Base-by-base conservation (phyloP, 441 rosid species). In the Adansonia madagascariensis region DNA sequence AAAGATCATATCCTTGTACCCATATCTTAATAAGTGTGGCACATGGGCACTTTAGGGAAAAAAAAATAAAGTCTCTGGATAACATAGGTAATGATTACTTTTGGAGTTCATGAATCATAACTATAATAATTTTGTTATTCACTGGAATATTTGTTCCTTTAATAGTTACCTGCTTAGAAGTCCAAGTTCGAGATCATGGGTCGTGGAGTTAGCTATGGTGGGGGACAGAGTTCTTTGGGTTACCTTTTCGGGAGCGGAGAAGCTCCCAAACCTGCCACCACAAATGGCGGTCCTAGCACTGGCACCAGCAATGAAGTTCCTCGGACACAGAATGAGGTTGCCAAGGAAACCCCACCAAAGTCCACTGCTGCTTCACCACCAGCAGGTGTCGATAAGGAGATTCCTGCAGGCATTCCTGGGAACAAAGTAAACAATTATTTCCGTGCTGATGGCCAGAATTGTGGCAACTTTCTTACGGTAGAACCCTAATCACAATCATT, bases 391-490 rank as follows among this genome's bases (percentile, higher is more conserved):
- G 80, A 80, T 66, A 86, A 86, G 78, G 56, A 82, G 76, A 46
- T 73, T 43, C 81, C 85, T 52, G 91, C 93, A 2, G 94, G 95
- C 80, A 80, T 86, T 71, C 87, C 79, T 7, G 90, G 89, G 70
- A 81, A 80, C 44, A 84, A 80, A 27, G 76, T 80, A 15, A 92
- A 92, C 81, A 92, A 92, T 71, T 91, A 92, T 84, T 65, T 66
- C 60, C 86, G 95, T 3, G 84, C 93, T 3, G 94, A 92, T 44
- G 95, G 97, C 4, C 95, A 92, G 84, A 92, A 92, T 81, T 82
- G 87, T 77, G 95, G 97, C 70, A 92, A 92, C 84, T 91, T 90
- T 56, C 85, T 92, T 75, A 91, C 95, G 83, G 95, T 91, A 84
- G 53, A 56, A 47, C 49, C 80, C 43, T 60, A 49, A 6, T 60